Base-by-base conservation (phyloP, 371 early-diverging fungal genomes). In the Gilbertella persicaria region DNA sequence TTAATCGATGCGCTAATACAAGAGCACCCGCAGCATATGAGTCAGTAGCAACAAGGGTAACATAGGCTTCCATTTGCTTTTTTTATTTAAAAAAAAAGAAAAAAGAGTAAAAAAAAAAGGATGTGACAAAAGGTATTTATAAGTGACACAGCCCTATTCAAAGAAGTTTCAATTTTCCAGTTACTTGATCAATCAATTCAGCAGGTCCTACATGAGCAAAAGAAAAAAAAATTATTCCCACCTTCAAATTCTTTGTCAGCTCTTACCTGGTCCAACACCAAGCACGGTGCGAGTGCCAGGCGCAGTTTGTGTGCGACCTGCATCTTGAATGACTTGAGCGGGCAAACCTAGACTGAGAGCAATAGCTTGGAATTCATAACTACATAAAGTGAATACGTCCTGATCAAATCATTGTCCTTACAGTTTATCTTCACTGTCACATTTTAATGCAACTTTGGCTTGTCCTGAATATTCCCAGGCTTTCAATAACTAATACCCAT, bases 281-380 rank as follows among this genome's bases (percentile, higher is more conserved):
- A 97, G 74, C 5, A 99, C 99, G 0, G 99, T 99, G 28, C 89
- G 76, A 16, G 98, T 92, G 17, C 96, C 96, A 21, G 97, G 87
- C 7, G 91, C 94, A 55, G 99, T 95, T 73, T 99, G 99, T 37
- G 99, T 99, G 39, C 95, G 77, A 23, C 99, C 99, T 16, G 99
- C 99, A 75, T 99, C 99, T 30, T 80, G 78, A 45, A 98, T 94
- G 48, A 81, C 84, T 55, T 87, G 79, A 14, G 95, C 90, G 20
- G 89, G 84, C 41, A 98, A 67, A 14, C 91, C 91, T 20, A 78
- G 43, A 17, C 73, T 68, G 35, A 67, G 71, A 0, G 98, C 98
- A 52, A 75, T 63, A 2, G 77, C 76, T 66, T 92, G 85, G 41
- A 97, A 57, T 45, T 82, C 69, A 42, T 93, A 62, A 73, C 92